Percentiles rank a stretch among this genome's conserved stretches.
Conservation (phyloP, 2,329 filamentous ascomycete species). For the Monosporascus sp. region DNA sequence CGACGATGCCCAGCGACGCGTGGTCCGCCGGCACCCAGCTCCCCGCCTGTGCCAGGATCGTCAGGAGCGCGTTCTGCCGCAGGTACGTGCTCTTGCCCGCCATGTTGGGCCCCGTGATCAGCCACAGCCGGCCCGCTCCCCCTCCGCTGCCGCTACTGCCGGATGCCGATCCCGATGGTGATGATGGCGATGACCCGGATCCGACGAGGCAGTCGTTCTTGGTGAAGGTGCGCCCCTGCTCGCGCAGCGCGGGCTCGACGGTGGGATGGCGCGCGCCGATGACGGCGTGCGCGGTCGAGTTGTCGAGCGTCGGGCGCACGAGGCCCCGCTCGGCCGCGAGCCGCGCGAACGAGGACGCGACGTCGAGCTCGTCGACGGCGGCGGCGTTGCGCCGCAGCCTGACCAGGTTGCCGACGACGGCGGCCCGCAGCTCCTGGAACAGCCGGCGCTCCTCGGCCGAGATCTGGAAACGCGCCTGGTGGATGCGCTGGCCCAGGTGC, state of each 20-base stretch:
- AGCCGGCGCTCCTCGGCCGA: conserved; percentile 79
- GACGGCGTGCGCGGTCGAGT: conserved; percentile 58
- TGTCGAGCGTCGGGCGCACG: conserved; percentile 67
- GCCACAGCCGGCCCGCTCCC: conserved; percentile 59
- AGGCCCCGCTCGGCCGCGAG: conserved; percentile 72
- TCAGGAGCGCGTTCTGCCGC: conserved; percentile 91
- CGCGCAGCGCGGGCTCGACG: conserved; percentile 75
- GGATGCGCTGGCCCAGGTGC: conserved; percentile 69
- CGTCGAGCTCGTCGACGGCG: conserved; percentile 91
- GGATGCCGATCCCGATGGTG: neutral
- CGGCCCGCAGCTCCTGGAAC: conserved; percentile 66
- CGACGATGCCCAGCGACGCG: conserved; percentile 84
- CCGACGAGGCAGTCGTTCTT: conserved; percentile 82
- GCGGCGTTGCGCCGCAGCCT: conserved; percentile 82
- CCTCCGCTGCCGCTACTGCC: neutral
- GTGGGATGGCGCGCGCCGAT: conserved; percentile 86
- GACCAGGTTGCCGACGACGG: conserved; percentile 76
- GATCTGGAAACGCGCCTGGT: conserved; percentile 72
- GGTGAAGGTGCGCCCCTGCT: conserved; percentile 76
- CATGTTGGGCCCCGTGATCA: conserved; percentile 91
- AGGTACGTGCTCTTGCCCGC: conserved; percentile 95
- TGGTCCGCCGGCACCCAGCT: conserved; percentile 87
- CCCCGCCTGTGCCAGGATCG: conserved; percentile 86
- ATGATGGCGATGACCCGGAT: conserved; percentile 38
- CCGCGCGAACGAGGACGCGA: conserved; percentile 77